Evolutionary conservation across 2,329 filamentous ascomycete species (phyloP), one percentile per base, ranked within the genome.

Genomic region (Macrophomina tecta): DNA sequence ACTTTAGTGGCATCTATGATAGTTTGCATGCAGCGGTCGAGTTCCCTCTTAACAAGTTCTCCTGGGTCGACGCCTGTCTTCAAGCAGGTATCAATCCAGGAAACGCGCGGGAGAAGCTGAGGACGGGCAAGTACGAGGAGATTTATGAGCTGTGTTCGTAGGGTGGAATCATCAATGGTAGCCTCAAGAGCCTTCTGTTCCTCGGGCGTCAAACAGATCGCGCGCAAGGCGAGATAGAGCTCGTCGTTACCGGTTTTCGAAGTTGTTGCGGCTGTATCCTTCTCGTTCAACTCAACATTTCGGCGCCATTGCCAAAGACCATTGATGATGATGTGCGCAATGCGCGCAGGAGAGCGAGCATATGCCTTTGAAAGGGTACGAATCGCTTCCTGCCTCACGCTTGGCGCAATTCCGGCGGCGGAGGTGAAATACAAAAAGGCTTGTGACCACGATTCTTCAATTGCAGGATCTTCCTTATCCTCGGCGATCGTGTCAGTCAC

Each of bases 71-170:
- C 82, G 12, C 90, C 90, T 70, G 91, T 90, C 68, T 88, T 88
- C 65, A 98, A 84, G 73, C 92, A 97, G 3, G 93, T 81, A 49
- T 95, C 90, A 73, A 99, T 98, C 96, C 96, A 99, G 69, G 87
- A 91, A 23, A 89, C 85, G 68, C 87, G 87, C 0, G 93, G 90
- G 67, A 98, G 86, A 42, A 99, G 81, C 68, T 94, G 89, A 23
- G 89, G 84, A 30, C 92, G 90, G 66, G 91, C 90, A 32, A 99
- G 83, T 18, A 97, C 89, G 18, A 97, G 82, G 4, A 97, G 81
- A 5, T 87, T 86, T 70, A 93, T 87, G 72, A 97, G 88, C 75
- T 97, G 93, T 30, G 81, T 78, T 71, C 91, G 87, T 8, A 94
- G 76, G 14, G 82, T 72, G 28, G 84, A 79, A 65, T 81, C 76